phyloP scores from a whole-genome alignment of 2,329 filamentous ascomycete genomes.

The Diplocarpon mali region DNA sequence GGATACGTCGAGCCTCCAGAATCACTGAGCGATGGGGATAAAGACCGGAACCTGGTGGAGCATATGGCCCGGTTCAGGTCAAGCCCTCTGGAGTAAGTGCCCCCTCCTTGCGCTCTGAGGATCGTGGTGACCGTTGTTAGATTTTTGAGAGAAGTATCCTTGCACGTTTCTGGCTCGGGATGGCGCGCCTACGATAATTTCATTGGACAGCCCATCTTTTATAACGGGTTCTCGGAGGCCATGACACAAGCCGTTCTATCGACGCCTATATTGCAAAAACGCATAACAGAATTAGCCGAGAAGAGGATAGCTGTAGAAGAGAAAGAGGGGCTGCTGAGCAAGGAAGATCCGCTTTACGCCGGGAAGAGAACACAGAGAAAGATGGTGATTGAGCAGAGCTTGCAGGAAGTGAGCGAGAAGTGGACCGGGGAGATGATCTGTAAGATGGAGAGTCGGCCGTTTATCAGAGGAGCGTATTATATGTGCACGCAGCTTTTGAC shows the following conservation, averaged over 20 bases:
- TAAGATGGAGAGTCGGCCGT: slow-evolving; percentile 92
- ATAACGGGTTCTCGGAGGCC: slow-evolving; percentile 79
- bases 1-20: slow-evolving; percentile 47
- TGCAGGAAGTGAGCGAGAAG: slow-evolving; percentile 73
- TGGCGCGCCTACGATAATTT: slow-evolving; percentile 91
- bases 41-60: slow-evolving; percentile 62
- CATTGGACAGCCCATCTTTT: slow-evolving; percentile 89
- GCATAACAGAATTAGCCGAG: slow-evolving; percentile 67
- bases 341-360: slow-evolving; percentile 42
- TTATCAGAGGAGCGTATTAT: slow-evolving; percentile 90
- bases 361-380: slow-evolving; percentile 43
- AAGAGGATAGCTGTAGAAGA: slow-evolving; percentile 66
- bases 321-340: slow-evolving; percentile 55
- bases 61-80: slow-evolving; percentile 80
- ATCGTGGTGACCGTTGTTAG: slow-evolving; percentile 28
- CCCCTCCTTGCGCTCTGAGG: slow-evolving; percentile 1
- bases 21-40: slow-evolving; percentile 36
- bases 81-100: slow-evolving; percentile 46
- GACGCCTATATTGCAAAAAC: slow-evolving; percentile 61
- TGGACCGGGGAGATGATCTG: slow-evolving; percentile 96
- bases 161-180: slow-evolving; percentile 85
- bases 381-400: slow-evolving; percentile 56
- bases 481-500: slow-evolving; percentile 78
- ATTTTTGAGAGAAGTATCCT: slow-evolving; percentile 85
- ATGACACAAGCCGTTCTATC: slow-evolving; percentile 73